Evolutionary conservation across 2,329 filamentous ascomycete species (phyloP), one percentile per base, ranked within the genome.

Genomic region (Colletotrichum neosansevieriae): DNA sequence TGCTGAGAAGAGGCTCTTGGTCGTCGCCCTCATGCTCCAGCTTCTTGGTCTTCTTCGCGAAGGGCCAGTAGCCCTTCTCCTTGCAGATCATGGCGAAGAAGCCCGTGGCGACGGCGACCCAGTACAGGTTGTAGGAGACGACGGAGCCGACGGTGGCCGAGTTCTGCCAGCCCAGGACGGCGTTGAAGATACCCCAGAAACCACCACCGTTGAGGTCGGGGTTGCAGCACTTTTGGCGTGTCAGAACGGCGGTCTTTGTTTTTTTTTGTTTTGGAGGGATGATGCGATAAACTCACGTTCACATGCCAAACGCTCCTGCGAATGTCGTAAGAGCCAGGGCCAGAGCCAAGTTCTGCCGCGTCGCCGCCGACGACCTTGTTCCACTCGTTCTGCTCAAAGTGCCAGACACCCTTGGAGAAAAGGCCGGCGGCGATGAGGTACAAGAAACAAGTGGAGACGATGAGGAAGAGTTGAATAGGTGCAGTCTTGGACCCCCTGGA

Each of bases 391-490:
- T 83, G 84, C 76, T 95, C 87, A 59, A 96, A 86, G 68, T 82
- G 85, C 92, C 92, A 94, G 17, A 94, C 85, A 1, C 87, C 86
- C 70, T 89, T 89, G 11, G 92, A 94, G 80, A 94, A 93, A 61
- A 95, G 87, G 63, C 92, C 92, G 1, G 92, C 93, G 10, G 92
- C 92, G 29, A 96, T 91, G 9, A 96, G 87, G 75, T 96, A 96
- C 17, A 96, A 81, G 74, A 95, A 86, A 76, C 91, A 93, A 3
- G 93, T 95, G 0, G 91, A 94, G 47, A 89, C 80, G 73, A 95
- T 89, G 44, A 96, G 82, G 83, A 96, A 95, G 71, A 91, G 82
- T 74, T 94, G 92, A 17, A 78, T 76, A 6, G 76, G 74, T 38
- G 76, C 72, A 10, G 74, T 63, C 62, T 76, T 77, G 49, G 76